Evolutionary conservation across 1,284 basidiomycete species (phyloP), one percentile per base, ranked within the genome.

Genomic region (Amylostereum chailletii): DNA sequence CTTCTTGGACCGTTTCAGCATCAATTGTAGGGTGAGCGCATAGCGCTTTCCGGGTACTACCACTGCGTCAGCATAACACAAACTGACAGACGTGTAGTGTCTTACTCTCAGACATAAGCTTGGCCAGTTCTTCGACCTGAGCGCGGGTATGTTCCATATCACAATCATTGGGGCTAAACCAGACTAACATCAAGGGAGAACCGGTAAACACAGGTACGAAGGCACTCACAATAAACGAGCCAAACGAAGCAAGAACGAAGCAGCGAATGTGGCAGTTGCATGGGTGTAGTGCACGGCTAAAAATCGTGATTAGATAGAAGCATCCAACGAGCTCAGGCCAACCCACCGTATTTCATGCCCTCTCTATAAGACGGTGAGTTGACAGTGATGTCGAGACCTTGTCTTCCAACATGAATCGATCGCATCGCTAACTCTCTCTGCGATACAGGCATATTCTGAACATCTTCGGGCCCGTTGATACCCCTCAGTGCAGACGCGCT

Each of bases 221-320:
- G 10, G 8, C 5, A 68, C 86, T 67, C 62, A 90, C 87, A 95
- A 94, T 32, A 95, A 71, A 9, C 92, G 80, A 39, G 83, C 81
- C 40, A 95, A 74, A 43, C 94, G 85, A 51, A 96, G 75, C 51
- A 95, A 70, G 65, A 95, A 89, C 3, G 90, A 90, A 10, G 90
- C 92, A 26, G 89, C 81, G 66, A 96, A 96, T 0, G 92, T 94
- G 2, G 93, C 93, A 37, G 90, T 91, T 43, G 89, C 90, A 62
- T 95, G 90, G 5, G 90, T 89, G 60, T 91, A 92, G 60, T 89
- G 85, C 36, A 92, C 89, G 34, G 87, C 91, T 89, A 60, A 53
- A 56, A 60, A 45, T 57, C 53, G 60, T 62, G 47, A 63, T 60
- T 51, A 60, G 11, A 52, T 37, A 51, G 55, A 36, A 9, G 42